Conservation (phyloP, 805 yeast species). For the Saturnispora diversa region DNA sequence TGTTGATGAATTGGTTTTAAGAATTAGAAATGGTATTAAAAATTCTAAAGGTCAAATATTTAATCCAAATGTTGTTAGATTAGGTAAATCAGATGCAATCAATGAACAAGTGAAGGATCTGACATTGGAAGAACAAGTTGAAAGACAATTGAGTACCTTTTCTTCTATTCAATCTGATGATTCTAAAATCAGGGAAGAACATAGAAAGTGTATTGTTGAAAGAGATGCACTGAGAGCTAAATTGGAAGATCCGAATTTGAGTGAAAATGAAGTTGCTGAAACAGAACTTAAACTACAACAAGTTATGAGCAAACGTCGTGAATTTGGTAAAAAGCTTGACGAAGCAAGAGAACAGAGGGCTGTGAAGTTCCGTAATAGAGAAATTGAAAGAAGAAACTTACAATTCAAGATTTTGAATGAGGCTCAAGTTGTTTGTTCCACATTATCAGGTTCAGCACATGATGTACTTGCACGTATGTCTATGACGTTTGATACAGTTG, state of each 20-base stretch:
- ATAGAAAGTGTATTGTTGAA: conserved; percentile 44
- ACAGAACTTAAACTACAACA: conserved; percentile 46
- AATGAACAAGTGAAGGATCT: conserved; percentile 73
- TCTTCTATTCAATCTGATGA: conserved; percentile 32
- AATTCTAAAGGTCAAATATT: conserved; percentile 45
- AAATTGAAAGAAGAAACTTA: conserved; percentile 63
- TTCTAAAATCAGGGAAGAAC: conserved; percentile 42
- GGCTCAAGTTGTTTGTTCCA: conserved; percentile 84
- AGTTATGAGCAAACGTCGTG: conserved; percentile 54
- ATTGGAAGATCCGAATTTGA: conserved; percentile 20
- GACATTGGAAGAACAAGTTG: conserved; percentile 82
- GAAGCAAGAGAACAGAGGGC: conserved; percentile 68
- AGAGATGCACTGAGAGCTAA: conserved; percentile 46
- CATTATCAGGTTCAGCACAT: conserved; percentile 92
- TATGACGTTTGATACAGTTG: conserved; percentile 78
- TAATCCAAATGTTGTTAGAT: conserved; percentile 66
- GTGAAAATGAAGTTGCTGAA: conserved; percentile 39
- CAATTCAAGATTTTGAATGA: conserved; percentile 64
- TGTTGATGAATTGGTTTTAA: conserved; percentile 84
- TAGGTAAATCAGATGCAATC: conserved; percentile 86
- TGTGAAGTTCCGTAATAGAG: conserved; percentile 63
- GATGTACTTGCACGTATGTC: conserved; percentile 70
- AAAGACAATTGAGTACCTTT: conserved; percentile 40
- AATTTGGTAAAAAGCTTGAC: conserved; percentile 66
- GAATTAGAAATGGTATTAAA: conserved; percentile 67